Percentiles rank a stretch among this genome's conserved stretches.
Conservation (phyloP, 106 monocot species). For the Chionographis japonica region DNA sequence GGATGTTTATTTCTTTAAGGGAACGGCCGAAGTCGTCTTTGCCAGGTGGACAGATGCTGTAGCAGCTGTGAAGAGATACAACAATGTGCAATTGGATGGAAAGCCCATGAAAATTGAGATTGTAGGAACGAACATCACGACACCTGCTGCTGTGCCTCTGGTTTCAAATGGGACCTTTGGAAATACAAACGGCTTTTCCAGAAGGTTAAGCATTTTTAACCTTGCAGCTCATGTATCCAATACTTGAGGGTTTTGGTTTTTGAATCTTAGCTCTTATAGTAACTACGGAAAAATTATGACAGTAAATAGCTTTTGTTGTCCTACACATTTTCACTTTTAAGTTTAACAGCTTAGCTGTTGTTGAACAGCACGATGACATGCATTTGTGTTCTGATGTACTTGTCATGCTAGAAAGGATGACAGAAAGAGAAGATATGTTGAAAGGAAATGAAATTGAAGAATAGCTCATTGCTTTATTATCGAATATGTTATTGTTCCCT, state of each 20-base stretch:
- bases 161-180: constrained; percentile 31
- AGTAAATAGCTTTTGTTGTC: too few relatives aligned
- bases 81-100: constrained; percentile 88
- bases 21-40: constrained; percentile 94
- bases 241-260: not conserved
- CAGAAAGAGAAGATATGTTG: too few relatives aligned
- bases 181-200: constrained; percentile 22
- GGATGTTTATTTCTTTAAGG: constrained; percentile 26
- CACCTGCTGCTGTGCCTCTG: constrained; percentile 29
- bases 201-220: constrained; percentile 35
- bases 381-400: too few relatives aligned
- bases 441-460: too few relatives aligned
- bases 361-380: too few relatives aligned
- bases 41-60: constrained; percentile 62
- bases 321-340: too few relatives aligned
- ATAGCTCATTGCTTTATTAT: too few relatives aligned
- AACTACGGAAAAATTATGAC: too few relatives aligned
- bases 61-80: constrained; percentile 90
- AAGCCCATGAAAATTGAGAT: constrained; percentile 92
- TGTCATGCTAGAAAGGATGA: too few relatives aligned
- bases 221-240: too few relatives aligned
- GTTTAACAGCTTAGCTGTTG: too few relatives aligned
- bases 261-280: not conserved
- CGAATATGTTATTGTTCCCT: too few relatives aligned
- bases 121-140: constrained; percentile 55